These are phyloP conservation scores for Galeopsis tetrahit DNA, from an alignment of 257 asterid genomes.

Conservation along the genomic window DNA sequence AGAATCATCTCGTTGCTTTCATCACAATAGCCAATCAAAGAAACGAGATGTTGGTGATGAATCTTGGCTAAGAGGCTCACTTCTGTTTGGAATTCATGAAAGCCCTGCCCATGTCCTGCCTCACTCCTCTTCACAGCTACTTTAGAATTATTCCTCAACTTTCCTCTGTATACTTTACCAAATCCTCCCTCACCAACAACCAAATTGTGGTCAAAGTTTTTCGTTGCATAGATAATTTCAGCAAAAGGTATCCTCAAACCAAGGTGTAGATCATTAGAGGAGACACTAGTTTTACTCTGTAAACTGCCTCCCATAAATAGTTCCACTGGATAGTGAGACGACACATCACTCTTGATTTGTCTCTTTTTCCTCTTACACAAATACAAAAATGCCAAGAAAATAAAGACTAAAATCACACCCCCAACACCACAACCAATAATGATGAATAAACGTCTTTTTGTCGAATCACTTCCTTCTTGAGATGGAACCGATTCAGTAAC, in stretches of 20 bases:
- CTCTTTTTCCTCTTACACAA: constrained; percentile 35
- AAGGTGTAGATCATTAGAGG: constrained; percentile 44
- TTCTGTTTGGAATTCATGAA: constrained; percentile 57
- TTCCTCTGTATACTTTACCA: constrained; percentile 64
- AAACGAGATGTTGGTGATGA: constrained; percentile 60
- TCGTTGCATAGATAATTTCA: constrained; percentile 54
- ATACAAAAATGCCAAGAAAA: constrained; percentile 20
- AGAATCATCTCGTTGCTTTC: constrained; percentile 58
- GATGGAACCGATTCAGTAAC: background rate
- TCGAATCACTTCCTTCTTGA: background rate
- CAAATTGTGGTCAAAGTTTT: constrained; percentile 40
- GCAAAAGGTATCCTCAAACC: constrained; percentile 49
- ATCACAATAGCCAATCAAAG: constrained; percentile 63
- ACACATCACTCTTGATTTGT: constrained; percentile 28
- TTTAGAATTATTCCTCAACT: constrained; percentile 42
- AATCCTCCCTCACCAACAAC: constrained; percentile 65
- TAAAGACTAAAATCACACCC: constrained; percentile 35
- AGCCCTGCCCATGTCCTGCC: constrained; percentile 54
- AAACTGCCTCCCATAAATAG: constrained; percentile 36
- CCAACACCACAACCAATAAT: constrained; percentile 45
- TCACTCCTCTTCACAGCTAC: constrained; percentile 66
- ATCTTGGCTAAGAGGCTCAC: constrained; percentile 49
- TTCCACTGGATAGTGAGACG: constrained; percentile 27
- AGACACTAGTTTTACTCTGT: constrained; percentile 31
- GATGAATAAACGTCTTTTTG: background rate